Base-by-base conservation (phyloP, 257 asterid genomes). In the Ajuga chamaepitys region DNA sequence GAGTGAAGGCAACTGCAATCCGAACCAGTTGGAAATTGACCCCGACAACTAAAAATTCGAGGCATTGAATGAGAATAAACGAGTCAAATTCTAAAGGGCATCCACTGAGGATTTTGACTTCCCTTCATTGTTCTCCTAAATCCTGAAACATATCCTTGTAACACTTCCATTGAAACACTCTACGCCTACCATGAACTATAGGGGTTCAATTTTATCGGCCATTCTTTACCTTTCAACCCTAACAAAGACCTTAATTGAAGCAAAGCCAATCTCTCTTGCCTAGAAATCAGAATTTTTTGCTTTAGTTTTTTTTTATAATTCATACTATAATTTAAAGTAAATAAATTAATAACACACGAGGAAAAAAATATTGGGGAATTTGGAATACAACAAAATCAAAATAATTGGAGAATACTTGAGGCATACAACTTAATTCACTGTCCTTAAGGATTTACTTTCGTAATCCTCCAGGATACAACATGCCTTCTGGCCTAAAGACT, bases 151-250 rank as follows among this genome's bases (percentile, higher is more conserved):
- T 94, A 94, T 90, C 59, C 78, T 85, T 26, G 77, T 66, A 8
- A 94, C 91, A 32, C 86, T 68, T 68, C 96, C 95, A 76, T 81
- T 82, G 67, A 25, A 60, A 78, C 99, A 94, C 55, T 58, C 70
- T 32, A 94, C 56, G 45, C 97, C 97, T 20, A 17, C 97, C 97
- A 94, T 30, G 71, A 42, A 28, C 69, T 5, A 48, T 98, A 94
- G 13, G 97, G 98, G 78, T 90, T 85, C 47, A 83, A 67, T 76
- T 85, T 88, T 67, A 85, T 71, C 7, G 95, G 97, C 99, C 99
- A 94, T 24, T 90, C 88, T 74, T 47, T 86, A 0, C 95, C 85
- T 74, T 95, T 82, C 72, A 94, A 70, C 79, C 98, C 99, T 79
- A 94, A 80, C 13, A 96, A 88, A 81, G 96, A 90, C 86, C 99